These are phyloP conservation scores for Penicillium palitans DNA, from an alignment of 2,329 filamentous ascomycete species.

Conservation along the genomic window DNA sequence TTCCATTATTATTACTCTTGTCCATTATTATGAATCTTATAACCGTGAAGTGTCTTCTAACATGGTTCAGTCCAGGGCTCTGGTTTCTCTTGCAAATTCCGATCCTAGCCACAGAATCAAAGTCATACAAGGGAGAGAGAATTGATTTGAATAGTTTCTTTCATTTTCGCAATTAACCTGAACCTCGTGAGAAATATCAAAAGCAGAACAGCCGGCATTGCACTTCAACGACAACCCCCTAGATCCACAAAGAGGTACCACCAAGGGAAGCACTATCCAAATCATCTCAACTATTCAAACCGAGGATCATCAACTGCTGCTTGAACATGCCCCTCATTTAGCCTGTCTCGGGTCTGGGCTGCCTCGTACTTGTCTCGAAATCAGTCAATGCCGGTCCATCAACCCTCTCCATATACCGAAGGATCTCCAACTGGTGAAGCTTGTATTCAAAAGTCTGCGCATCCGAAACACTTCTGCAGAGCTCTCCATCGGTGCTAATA, in stretches of 20 bases:
- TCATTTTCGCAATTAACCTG: background rate
- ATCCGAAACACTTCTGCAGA: conserved; percentile 2
- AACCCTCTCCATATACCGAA: conserved; percentile 5
- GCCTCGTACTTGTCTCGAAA: background rate
- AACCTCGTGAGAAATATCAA: background rate
- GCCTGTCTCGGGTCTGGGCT: background rate
- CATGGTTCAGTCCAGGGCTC: background rate
- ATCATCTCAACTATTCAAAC: background rate
- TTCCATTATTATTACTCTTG: background rate
- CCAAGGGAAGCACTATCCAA: background rate
- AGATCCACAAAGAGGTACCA: background rate
- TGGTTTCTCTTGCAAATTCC: background rate
- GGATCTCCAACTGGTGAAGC: conserved; percentile 10
- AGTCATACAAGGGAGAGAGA: background rate
- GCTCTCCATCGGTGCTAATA: background rate
- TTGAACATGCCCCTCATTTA: background rate
- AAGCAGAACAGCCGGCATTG: background rate
- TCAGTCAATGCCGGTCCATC: conserved; percentile 2
- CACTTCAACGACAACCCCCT: background rate
- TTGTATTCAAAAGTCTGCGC: conserved; percentile 10
- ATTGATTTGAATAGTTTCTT: background rate
- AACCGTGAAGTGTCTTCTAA: background rate
- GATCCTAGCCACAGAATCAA: background rate
- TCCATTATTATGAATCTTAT: background rate
- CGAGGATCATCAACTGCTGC: background rate